These are phyloP conservation scores for Lentinula aciculospora DNA, from an alignment of 768 basidiomycete genomes.

Conservation along the genomic window DNA sequence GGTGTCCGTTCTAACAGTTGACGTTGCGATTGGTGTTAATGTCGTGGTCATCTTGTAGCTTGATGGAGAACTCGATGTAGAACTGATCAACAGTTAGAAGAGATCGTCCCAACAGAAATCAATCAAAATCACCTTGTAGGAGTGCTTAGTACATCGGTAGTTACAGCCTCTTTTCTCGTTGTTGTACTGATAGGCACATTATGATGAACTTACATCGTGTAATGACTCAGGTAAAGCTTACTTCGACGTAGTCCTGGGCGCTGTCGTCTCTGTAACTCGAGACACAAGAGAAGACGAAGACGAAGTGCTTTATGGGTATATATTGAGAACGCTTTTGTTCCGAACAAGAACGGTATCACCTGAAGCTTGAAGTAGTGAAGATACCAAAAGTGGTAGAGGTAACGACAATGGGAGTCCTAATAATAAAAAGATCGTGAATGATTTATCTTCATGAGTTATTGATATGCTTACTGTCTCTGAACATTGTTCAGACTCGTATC, in stretches of 20 bases:
- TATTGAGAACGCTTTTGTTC: background rate
- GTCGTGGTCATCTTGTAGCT: background rate
- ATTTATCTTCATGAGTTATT: background rate
- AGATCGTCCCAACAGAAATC: background rate
- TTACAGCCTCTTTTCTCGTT: too few species aligned
- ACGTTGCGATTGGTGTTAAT: background rate
- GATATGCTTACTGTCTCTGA: background rate
- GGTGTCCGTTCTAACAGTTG: background rate
- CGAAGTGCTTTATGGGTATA: background rate
- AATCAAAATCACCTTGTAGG: background rate
- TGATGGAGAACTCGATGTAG: background rate
- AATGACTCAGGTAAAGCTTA: too few species aligned
- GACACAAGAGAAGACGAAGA: background rate
- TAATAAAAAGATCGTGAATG: background rate
- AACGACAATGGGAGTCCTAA: too few species aligned
- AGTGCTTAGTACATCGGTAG: too few species aligned
- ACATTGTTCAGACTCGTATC: background rate
- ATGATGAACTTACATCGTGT: too few species aligned
- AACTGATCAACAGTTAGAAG: background rate
- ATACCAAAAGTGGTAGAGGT: background rate
- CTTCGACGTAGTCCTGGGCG: too few species aligned
- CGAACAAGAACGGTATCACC: background rate
- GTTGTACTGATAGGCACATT: too few species aligned
- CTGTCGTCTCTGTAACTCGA: too few species aligned
- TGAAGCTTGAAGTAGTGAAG: background rate